A percentile compares a stretch with the other conserved stretches of the same genome.
These are phyloP conservation scores for Tubosaeta sp. DNA, from an alignment of 768 basidiomycete genomes.

Conservation along the genomic window DNA sequence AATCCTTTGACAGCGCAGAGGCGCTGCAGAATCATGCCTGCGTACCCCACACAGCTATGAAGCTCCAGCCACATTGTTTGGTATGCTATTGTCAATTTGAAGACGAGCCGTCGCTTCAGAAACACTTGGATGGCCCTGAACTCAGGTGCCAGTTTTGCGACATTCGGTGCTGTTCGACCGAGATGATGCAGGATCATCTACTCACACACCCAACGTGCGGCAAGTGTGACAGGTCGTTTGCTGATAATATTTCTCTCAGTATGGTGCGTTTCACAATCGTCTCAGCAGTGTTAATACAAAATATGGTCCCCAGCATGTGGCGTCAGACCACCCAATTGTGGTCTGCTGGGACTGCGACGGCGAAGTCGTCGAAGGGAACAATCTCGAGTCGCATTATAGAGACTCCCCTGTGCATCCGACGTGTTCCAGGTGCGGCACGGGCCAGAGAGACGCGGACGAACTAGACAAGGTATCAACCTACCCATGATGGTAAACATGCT, in stretches of 20 bases:
- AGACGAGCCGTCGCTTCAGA: conserved; percentile 12
- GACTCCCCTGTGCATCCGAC: conserved; percentile 21
- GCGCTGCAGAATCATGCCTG: conserved; percentile 13
- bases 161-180: conserved; percentile 20
- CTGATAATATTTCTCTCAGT: conserved; percentile 17
- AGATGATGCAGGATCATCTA: conserved; percentile 25
- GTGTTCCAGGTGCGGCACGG: conserved; percentile 17
- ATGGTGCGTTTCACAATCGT: conserved; percentile 11
- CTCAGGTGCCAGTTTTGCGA: conserved; percentile 21
- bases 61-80: conserved; percentile 13
- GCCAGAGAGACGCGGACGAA: conserved; percentile 10
- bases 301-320: conserved; percentile 18
- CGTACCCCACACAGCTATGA: not conserved
- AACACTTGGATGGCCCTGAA: conserved; percentile 14
- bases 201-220: conserved; percentile 21
- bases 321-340: conserved; percentile 19
- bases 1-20: not conserved
- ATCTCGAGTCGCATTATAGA: conserved; percentile 21
- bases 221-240: conserved; percentile 20
- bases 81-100: conserved; percentile 22
- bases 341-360: conserved; percentile 31
- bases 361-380: conserved; percentile 16
- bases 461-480: conserved; percentile 16
- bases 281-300: not conserved
- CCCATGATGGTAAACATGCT: not conserved